Conservation (phyloP, 345 rosid species). For the Salix arbutifolia region DNA sequence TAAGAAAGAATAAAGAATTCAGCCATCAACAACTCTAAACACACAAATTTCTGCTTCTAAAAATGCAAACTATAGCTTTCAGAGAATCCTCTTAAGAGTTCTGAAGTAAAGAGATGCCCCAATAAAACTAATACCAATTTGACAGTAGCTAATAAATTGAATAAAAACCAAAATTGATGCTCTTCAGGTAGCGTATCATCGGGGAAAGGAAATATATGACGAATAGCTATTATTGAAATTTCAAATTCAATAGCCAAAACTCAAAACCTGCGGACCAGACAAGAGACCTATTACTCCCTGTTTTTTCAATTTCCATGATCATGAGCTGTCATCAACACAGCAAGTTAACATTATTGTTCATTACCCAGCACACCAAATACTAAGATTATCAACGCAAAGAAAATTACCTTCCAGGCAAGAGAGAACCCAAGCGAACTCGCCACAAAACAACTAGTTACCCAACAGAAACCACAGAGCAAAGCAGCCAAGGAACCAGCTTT, state of each 20-base stretch:
- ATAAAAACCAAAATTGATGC: not conserved
- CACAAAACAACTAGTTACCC: constrained; percentile 40
- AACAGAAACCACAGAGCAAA: constrained; percentile 42
- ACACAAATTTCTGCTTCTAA: not conserved
- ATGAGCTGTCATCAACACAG: not conserved
- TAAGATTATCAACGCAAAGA: not conserved
- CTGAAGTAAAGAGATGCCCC: not conserved
- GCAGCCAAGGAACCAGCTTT: constrained; percentile 63
- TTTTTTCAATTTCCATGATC: not conserved
- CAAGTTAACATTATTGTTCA: not conserved
- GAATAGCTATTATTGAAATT: not conserved
- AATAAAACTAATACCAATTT: not conserved
- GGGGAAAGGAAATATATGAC: not conserved
- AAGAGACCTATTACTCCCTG: not conserved
- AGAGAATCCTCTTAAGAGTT: not conserved
- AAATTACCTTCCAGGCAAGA: constrained; percentile 52
- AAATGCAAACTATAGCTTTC: not conserved
- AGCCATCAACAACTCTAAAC: not conserved
- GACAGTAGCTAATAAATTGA: not conserved
- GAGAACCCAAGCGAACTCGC: constrained; percentile 46
- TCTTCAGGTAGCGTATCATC: not conserved
- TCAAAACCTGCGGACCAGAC: not conserved
- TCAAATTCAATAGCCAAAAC: not conserved
- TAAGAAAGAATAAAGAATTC: not conserved
- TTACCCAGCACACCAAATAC: not conserved